Evolutionary conservation across 177 flowering plant species (phyloP), one percentile per base, ranked within the genome.

Genomic region (Vitis hybrid): DNA sequence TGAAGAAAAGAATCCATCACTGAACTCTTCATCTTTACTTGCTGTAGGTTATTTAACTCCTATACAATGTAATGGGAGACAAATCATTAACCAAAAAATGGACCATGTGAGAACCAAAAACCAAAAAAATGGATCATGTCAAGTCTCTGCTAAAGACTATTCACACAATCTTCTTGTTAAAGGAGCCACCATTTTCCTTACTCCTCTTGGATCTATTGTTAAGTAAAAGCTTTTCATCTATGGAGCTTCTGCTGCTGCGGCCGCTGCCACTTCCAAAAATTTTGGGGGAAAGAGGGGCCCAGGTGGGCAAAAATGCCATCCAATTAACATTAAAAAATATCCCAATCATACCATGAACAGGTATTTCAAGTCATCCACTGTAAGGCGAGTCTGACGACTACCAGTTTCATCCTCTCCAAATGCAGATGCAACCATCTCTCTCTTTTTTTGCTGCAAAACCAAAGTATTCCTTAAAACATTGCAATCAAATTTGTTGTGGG

Each of bases 351-450:
- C 89, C 91, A 81, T 90, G 78, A 96, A 96, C 65, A 96, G 80
- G 86, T 91, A 94, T 30, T 84, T 81, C 81, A 96, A 78, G 81
- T 96, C 99, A 1, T 94, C 98, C 51, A 87, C 93, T 5, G 98
- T 92, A 51, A 96, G 93, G 14, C 96, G 89, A 30, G 87, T 79
- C 79, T 88, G 92, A 1, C 83, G 80, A 74, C 90, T 76, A 34
- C 94, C 96, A 1, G 75, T 75, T 74, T 82, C 89, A 75, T 96
- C 98, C 76, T 94, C 99, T 63, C 99, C 99, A 80, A 96, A 96
- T 69, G 97, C 98, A 49, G 94, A 89, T 60, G 98, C 87, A 63
- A 96, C 99, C 97, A 96, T 90, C 72, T 79, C 83, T 76, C 98
- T 87, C 84, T 94, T 96, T 86, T 90, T 92, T 88, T 92, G 85